Percentiles rank a stretch among this genome's conserved stretches.
Evolutionary conservation across 257 asterid genomes (phyloP).

Genomic region (Scutellaria barbata): DNA sequence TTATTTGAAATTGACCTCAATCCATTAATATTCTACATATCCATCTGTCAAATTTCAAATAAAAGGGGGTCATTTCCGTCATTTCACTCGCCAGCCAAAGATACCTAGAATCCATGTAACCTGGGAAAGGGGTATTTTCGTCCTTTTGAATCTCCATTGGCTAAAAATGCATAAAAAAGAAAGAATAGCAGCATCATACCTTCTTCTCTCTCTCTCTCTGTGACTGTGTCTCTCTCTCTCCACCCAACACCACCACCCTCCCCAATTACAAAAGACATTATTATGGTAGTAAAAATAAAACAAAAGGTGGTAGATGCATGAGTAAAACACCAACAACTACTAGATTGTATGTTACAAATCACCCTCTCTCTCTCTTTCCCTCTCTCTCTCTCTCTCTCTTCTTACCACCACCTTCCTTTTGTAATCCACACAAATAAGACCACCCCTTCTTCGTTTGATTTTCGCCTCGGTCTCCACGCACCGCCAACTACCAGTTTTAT

Average conservation of each 20-base stretch:
- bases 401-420: conserved; percentile 46
- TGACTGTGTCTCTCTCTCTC: conserved; percentile 34
- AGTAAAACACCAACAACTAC: conserved; percentile 76
- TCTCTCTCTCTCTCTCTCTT: conserved; percentile 35
- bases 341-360: conserved; percentile 35
- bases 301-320: conserved; percentile 99
- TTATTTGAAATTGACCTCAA: no score
- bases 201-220: conserved; percentile 42
- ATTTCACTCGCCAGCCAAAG: conserved; percentile 31
- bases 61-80: not conserved
- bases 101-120: conserved; percentile 30
- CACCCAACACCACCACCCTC: conserved; percentile 41
- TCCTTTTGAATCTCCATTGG: conserved; percentile 11
- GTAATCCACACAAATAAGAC: conserved; percentile 41
- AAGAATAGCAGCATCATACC: conserved; percentile 21
- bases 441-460: conserved; percentile 33
- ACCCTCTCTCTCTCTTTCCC: conserved; percentile 32
- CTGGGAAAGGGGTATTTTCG: conserved; percentile 32
- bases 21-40: no score
- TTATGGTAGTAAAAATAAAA: conserved; percentile 48
- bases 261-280: conserved; percentile 36
- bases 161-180: conserved; percentile 23
- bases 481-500: conserved; percentile 33
- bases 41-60: not conserved
- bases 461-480: conserved; percentile 51